Base-by-base conservation (phyloP, 345 rosid species). In the Cardiospermum halicacabum region DNA sequence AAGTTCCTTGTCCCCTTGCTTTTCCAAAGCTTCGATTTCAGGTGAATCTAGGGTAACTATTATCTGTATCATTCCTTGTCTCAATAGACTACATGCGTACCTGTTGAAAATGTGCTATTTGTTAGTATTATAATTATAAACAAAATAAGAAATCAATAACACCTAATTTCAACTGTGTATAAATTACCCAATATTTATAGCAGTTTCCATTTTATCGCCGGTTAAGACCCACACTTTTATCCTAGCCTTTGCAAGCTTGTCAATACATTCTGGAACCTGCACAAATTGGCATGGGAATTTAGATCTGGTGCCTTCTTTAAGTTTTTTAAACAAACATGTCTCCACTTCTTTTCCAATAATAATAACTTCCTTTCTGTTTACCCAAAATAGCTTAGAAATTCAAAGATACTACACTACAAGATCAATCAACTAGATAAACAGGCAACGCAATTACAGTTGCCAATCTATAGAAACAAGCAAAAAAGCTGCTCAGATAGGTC, bases 121-220 rank as follows among this genome's bases (percentile, higher is more conserved):
- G 25, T 64, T n/a, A n/a, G n/a, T 34, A 40, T 65, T 60, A 68
- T 19, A 57, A 64, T 4, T 66, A 13, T 48, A 57, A 63, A 22
- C 0, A 40, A 64, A 6, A 47, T 49, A 69, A 27, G 32, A 50
- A 24, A 36, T 53, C 12, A 53, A 47, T 43, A 47, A 12, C 2
- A 34, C 1, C 56, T 6, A 28, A 49, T 59, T 37, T 47, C 62
- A 48, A 66, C 11, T 42, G 62, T 69, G 18, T 49, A 16, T 6
- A n/a, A 58, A 4, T n/a, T 88, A 89, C 97, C 98, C 98, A 2
- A 90, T 90, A 77, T 90, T 93, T 53, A 93, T 69, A 2, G 97
- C 98, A 0, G 98, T 90, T 79, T 91, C 98, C 72, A 82, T 81
- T 81, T 86, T 90, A 72, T 93, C 98, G 0, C 98, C 97, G 0